Conservation (phyloP, 495 filamentous ascomycete genomes). For the Xylaria acuta region DNA sequence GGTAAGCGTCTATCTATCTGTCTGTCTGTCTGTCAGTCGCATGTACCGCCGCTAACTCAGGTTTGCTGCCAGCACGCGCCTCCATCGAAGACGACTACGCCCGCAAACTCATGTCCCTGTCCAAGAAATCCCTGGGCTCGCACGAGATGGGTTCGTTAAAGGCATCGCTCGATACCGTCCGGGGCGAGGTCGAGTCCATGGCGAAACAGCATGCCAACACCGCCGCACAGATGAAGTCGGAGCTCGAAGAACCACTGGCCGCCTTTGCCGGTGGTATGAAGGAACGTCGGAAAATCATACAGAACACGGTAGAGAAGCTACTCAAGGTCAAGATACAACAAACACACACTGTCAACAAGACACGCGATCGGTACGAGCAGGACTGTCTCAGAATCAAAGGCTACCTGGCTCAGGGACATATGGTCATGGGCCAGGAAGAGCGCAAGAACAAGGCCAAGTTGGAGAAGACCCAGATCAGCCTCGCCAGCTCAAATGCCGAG, state of each 20-base stretch:
- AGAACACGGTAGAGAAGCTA: conserved; percentile 88
- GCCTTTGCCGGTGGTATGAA: conserved; percentile 94
- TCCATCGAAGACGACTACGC: conserved; percentile 98
- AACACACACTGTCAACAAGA: conserved; percentile 91
- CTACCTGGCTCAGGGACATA: conserved; percentile 97
- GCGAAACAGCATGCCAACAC: conserved; percentile 91
- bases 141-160: conserved; percentile 84
- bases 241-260: conserved; percentile 92
- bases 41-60: conserved; percentile 13
- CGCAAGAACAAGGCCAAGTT: conserved; percentile 98
- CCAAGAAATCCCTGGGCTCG: conserved; percentile 89
- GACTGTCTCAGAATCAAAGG: conserved; percentile 98
- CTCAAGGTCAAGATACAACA: conserved; percentile 93
- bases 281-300: conserved; percentile 94
- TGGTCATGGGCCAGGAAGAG: conserved; percentile 99
- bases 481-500: conserved; percentile 87
- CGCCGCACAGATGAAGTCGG: conserved; percentile 91
- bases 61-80: conserved; percentile 69
- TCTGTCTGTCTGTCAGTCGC: conserved; percentile 2
- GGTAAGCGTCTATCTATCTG: conserved; percentile 54
- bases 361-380: conserved; percentile 92
- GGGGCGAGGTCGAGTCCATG: conserved; percentile 92
- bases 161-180: conserved; percentile 81
- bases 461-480: conserved; percentile 96
- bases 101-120: conserved; percentile 85